A percentile compares a stretch with the other conserved stretches of the same genome.
Evolutionary conservation across 495 filamentous ascomycete species (phyloP).

Genomic region (Daldinia caldariorum): DNA sequence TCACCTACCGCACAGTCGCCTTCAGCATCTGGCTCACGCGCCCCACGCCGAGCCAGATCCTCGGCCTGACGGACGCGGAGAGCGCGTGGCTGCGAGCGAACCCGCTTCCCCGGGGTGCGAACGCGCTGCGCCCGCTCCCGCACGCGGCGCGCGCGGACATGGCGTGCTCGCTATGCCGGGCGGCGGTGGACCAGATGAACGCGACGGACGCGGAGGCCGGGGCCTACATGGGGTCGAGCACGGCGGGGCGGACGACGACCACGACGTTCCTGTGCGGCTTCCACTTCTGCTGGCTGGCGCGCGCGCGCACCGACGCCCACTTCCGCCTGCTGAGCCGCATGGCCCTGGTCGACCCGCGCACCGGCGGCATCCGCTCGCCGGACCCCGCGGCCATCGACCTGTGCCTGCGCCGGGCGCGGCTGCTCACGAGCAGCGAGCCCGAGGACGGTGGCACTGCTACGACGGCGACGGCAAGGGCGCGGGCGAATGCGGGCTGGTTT

Average conservation of each 20-base stretch:
- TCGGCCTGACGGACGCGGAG: not conserved
- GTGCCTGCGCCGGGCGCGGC: too few species aligned
- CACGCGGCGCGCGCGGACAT: not conserved
- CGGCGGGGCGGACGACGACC: too few species aligned
- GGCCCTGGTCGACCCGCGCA: not conserved
- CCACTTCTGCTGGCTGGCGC: not conserved
- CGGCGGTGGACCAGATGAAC: too few species aligned
- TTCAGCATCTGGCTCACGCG: too few species aligned
- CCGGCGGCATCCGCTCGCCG: not conserved
- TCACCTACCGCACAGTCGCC: too few species aligned
- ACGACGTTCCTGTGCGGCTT: constrained; percentile 23
- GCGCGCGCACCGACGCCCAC: not conserved
- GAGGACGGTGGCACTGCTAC: not conserved
- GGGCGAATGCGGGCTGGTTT: not conserved
- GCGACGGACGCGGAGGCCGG: too few species aligned
- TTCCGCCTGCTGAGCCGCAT: not conserved
- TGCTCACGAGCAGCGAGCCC: not conserved
- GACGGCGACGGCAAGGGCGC: rapidly evolving
- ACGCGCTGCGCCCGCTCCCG: not conserved
- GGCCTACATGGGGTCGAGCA: too few species aligned
- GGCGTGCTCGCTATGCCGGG: too few species aligned
- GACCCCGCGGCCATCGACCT: too few species aligned
- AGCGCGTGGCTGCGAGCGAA: not conserved
- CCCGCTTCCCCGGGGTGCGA: too few species aligned
- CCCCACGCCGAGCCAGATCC: not conserved